Percentiles rank a stretch among this genome's conserved stretches.
Evolutionary conservation across 129 eudicot genomes (phyloP).

Genomic region (Chrysanthemum lavandulifolium): DNA sequence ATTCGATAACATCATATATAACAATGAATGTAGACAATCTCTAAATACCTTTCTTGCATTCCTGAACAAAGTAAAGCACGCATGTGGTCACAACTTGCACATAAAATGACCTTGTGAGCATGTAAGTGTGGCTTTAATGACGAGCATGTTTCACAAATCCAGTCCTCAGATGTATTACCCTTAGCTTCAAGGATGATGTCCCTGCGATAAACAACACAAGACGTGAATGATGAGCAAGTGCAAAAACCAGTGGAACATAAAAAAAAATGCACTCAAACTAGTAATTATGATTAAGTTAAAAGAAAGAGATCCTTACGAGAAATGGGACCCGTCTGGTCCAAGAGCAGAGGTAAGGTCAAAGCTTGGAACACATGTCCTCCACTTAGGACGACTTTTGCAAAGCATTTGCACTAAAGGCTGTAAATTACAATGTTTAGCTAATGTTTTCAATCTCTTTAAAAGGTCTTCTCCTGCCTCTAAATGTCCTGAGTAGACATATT

Average conservation of each 20-base stretch:
- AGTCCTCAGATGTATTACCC: slow-evolving; percentile 29
- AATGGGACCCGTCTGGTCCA: slow-evolving; percentile 52
- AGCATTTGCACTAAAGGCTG: slow-evolving; percentile 57
- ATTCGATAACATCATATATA: neutral
- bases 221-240: neutral
- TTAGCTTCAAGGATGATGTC: slow-evolving; percentile 72
- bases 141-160: slow-evolving; percentile 62
- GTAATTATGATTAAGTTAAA: neutral
- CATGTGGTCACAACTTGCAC: slow-evolving; percentile 67
- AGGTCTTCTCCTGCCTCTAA: slow-evolving; percentile 55
- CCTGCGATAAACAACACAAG: slow-evolving; percentile 35
- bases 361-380: slow-evolving; percentile 64
- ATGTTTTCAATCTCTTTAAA: slow-evolving; percentile 57
- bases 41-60: slow-evolving; percentile 83
- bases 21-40: neutral
- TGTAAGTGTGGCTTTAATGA: slow-evolving; percentile 63
- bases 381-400: slow-evolving; percentile 51
- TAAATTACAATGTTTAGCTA: slow-evolving; percentile 74
- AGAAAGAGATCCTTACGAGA: slow-evolving; percentile 54
- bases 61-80: slow-evolving; percentile 80
- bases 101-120: slow-evolving; percentile 65
- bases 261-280: no score
- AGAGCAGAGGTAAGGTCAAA: slow-evolving; percentile 69
- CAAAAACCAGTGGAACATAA: neutral
- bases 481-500: slow-evolving; percentile 71